Conservation (phyloP, 2,329 filamentous ascomycete species). For the Aspergillus nomiae region DNA sequence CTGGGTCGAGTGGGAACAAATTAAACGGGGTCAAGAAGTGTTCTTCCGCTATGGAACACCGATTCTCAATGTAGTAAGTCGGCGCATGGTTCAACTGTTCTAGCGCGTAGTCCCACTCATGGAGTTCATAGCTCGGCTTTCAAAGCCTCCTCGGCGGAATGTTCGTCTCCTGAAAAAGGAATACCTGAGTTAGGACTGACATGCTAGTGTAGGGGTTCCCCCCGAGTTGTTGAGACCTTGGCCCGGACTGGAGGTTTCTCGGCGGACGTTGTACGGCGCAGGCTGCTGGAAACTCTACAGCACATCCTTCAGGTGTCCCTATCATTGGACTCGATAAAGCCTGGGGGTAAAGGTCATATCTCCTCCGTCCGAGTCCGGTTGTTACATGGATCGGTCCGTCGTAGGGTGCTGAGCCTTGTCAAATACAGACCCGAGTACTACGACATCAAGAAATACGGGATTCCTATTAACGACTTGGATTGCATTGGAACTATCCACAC, state of each 20-base stretch:
- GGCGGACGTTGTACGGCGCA: conserved; percentile 64
- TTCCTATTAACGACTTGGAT: conserved; percentile 76
- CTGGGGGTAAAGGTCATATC: conserved; percentile 66
- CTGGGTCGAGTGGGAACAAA: conserved; percentile 79
- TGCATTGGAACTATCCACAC: conserved; percentile 70
- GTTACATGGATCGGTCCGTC: conserved; percentile 67
- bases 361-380: conserved; percentile 69
- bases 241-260: conserved; percentile 74
- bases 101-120: neutral
- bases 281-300: conserved; percentile 73
- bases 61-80: conserved; percentile 56
- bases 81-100: neutral
- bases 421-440: conserved; percentile 63
- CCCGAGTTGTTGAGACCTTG: conserved; percentile 72
- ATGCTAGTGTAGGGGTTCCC: conserved; percentile 57
- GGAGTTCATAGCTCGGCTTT: conserved; percentile 28
- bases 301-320: conserved; percentile 72
- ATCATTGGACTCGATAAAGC: conserved; percentile 65
- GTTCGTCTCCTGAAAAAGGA: conserved; percentile 17
- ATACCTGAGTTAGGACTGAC: conserved; percentile 2
- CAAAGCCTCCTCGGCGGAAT: conserved; percentile 33
- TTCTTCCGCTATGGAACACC: conserved; percentile 76
- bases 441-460: conserved; percentile 58
- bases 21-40: conserved; percentile 71
- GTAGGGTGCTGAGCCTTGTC: conserved; percentile 64